Conservation (phyloP, 331 rosid species). For the Rosa hybrid region DNA sequence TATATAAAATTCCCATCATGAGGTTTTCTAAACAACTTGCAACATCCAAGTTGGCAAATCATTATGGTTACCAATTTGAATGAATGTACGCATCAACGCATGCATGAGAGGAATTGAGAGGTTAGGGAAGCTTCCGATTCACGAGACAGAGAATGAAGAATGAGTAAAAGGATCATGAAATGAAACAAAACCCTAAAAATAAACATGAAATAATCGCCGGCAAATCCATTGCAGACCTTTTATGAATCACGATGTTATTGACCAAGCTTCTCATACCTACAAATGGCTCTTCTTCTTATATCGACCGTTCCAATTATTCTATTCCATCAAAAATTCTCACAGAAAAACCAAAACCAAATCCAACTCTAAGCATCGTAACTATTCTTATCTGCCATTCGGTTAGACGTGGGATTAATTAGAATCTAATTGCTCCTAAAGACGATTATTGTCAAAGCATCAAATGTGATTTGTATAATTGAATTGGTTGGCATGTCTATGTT, state of each 20-base stretch:
- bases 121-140: slow-evolving; percentile 11
- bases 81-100: background rate
- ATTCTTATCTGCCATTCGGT: background rate
- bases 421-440: background rate
- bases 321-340: background rate
- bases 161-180: slow-evolving; percentile 6
- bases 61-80: background rate
- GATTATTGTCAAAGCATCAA: background rate
- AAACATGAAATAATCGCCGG: slow-evolving; percentile 12
- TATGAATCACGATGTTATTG: background rate
- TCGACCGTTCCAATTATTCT: background rate
- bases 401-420: background rate
- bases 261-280: background rate
- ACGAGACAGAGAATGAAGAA: slow-evolving; percentile 5
- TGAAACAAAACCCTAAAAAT: background rate
- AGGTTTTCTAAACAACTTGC: background rate
- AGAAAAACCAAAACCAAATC: background rate
- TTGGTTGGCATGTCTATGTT: slow-evolving; percentile 5
- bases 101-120: background rate
- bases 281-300: background rate
- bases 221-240: slow-evolving; percentile 15
- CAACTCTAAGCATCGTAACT: background rate
- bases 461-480: background rate
- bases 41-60: background rate
- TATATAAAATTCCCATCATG: background rate